Base-by-base conservation (phyloP, 768 basidiomycete species). In the Phylloporus sp. region DNA sequence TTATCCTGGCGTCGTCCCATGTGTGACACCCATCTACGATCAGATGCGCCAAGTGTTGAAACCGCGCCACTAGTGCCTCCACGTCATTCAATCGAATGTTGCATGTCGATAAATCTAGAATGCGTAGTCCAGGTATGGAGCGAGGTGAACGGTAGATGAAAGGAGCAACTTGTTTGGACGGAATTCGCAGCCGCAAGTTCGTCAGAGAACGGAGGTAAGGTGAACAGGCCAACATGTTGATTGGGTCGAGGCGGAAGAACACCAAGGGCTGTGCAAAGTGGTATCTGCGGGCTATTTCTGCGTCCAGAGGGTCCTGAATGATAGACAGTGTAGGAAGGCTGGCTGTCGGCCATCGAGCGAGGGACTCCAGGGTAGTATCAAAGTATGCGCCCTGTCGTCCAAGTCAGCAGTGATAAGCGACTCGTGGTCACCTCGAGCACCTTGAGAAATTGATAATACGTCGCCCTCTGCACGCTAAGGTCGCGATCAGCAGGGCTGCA, bases 231-330 rank as follows among this genome's bases (percentile, higher is more conserved):
- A 89, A 64, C 3, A 61, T 60, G 0, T 73, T 67, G 41, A 94
- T 65, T 31, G 72, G 63, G 29, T 83, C 77, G 45, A 95, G 70
- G 33, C 75, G 76, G 63, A 87, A 87, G 68, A 93, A 90, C 3
- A 91, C 88, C 52, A 96, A 75, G 1, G 93, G 93, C 58, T 95
- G 93, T 1, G 92, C 93, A 50, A 86, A 86, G 28, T 68, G 56
- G 14, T 54, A 50, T 26, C 33, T 62, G 6, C 56, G 62, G 13
- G 69, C 69, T 27, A 71, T 59, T 23, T 68, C 64, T 2, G 70
- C 59, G 31, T 76, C 71, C 4, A 80, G 64, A 3, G 80, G 75
- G 50, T 87, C 86, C 65, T 88, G 85, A 10, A 85, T 69, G 38
- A 88, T 76, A 4, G 84, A 86, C 3, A 86, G 57, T 0, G 66